A percentile compares a stretch with the other conserved stretches of the same genome.
Evolutionary conservation across 495 filamentous ascomycete genomes (phyloP).

Genomic region (Ascobolus immersus): DNA sequence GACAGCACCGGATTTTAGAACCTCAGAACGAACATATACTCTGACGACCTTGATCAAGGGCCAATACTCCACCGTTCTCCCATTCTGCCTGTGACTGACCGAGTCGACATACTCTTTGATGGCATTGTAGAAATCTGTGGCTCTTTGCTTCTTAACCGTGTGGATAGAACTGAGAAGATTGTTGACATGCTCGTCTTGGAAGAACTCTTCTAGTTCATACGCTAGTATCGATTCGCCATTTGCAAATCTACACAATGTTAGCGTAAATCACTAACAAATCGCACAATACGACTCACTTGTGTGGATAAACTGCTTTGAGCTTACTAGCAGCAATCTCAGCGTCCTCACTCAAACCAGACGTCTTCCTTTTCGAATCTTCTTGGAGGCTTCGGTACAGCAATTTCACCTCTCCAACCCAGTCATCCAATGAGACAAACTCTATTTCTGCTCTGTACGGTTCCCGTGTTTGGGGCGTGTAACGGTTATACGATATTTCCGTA

Average conservation of each 20-base stretch:
- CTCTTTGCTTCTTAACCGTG: constrained; percentile 18
- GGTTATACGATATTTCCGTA: constrained; percentile 41
- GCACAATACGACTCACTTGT: neutral
- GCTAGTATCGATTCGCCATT: constrained; percentile 24
- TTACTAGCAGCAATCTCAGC: constrained; percentile 36
- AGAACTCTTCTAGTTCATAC: constrained; percentile 18
- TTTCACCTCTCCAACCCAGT: constrained; percentile 31
- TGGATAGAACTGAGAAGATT: constrained; percentile 25
- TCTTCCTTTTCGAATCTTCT: constrained; percentile 16
- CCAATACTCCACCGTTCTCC: constrained; percentile 30
- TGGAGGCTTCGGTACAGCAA: constrained; percentile 27
- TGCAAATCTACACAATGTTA: constrained; percentile 23
- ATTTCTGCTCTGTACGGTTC: constrained; percentile 33
- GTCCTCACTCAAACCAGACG: constrained; percentile 21
- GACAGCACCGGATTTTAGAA: constrained; percentile 33
- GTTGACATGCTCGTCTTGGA: constrained; percentile 19
- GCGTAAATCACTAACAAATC: constrained; percentile 10
- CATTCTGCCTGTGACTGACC: constrained; percentile 23
- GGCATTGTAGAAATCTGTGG: constrained; percentile 20
- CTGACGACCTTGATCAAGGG: constrained; percentile 42
- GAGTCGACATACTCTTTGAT: constrained; percentile 27
- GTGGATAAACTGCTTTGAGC: constrained; percentile 37
- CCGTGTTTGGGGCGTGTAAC: constrained; percentile 18
- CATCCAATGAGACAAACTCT: constrained; percentile 29
- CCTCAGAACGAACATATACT: constrained; percentile 30